Base-by-base conservation (phyloP, 2,329 filamentous ascomycete species). In the Harringtonia lauricola region DNA sequence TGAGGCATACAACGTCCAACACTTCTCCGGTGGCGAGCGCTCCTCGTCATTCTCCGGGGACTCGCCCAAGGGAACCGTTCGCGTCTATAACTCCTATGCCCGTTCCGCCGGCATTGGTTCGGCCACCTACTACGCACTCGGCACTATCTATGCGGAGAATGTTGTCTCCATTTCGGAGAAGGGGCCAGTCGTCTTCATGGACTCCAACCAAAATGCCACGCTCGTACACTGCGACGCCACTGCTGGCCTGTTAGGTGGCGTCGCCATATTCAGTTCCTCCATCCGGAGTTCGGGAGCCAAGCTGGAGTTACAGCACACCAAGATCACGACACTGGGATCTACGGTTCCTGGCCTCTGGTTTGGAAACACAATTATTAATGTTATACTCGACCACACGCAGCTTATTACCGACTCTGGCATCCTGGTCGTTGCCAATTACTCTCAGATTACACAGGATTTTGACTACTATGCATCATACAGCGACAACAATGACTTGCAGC, bases 371-470 rank as follows among this genome's bases (percentile, higher is more conserved):
- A 47, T 47, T 19, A 36, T 40, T 31, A 31, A 40, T 28, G 42
- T 42, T 9, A 10, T 21, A 4, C 8, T 47, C 3, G 36, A 42
- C 19, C 28, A 18, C 19, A 19, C 7, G 3, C 9, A 40, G 19
- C 42, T 47, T 3, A 12, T 37, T 18, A 40, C 42, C 2, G 7
- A 12, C 3, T 47, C 45, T 4, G 42, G 39, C 19, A 21, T 47
- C 5, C 42, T 47, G 1, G 39, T 47, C 4, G 24, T 30, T 2
- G 45, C 45, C 24, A 47, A 47, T 39, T 47, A 47, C 36, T 47
- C 45, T 4, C 45, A 47, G 39, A 42, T 47, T 35, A 47, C 45
- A 2, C 45, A 47, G 39, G 45, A 44, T 24, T 47, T 47, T 28
- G 45, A 47, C 36, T 44, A 44, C 21, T 47, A 47, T 14, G 45